Evolutionary conservation across 257 asterid species (phyloP).

Genomic region (Solanum virginianum): DNA sequence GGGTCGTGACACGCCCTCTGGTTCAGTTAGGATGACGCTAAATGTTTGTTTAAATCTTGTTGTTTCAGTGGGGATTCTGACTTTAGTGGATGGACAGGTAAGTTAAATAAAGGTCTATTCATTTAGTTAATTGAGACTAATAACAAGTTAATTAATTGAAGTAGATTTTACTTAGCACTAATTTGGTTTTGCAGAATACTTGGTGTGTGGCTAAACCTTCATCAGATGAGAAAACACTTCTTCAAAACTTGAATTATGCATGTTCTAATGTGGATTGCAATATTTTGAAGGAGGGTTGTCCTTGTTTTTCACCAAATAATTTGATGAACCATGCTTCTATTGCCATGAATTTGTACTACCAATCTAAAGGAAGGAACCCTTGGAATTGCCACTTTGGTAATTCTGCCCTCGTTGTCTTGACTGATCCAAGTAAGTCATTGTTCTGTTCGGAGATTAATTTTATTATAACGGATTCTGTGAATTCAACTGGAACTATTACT

Average conservation of each 20-base stretch:
- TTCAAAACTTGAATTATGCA: slow-evolving; percentile 16
- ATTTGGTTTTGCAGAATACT: slow-evolving; percentile 16
- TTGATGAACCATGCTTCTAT: slow-evolving; percentile 49
- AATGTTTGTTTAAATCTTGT: not conserved
- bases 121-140: not conserved
- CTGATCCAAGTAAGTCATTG: slow-evolving; percentile 45
- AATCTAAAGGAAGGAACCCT: slow-evolving; percentile 19
- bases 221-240: slow-evolving; percentile 5
- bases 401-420: slow-evolving; percentile 27
- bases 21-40: not conserved
- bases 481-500: not conserved
- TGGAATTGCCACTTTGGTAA: slow-evolving; percentile 36
- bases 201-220: slow-evolving; percentile 74
- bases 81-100: not conserved
- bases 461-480: not conserved
- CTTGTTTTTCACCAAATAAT: slow-evolving; percentile 30
- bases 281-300: slow-evolving; percentile 14
- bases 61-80: slow-evolving; percentile 12
- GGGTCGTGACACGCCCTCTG: too few species aligned
- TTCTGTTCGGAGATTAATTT: not conserved
- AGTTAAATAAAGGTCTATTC: not conserved
- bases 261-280: slow-evolving; percentile 31
- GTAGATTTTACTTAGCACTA: not conserved
- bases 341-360: slow-evolving; percentile 53
- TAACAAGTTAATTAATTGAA: not conserved